Base-by-base conservation (phyloP, 2,329 filamentous ascomycete genomes). In the Dissoconium aciculare region DNA sequence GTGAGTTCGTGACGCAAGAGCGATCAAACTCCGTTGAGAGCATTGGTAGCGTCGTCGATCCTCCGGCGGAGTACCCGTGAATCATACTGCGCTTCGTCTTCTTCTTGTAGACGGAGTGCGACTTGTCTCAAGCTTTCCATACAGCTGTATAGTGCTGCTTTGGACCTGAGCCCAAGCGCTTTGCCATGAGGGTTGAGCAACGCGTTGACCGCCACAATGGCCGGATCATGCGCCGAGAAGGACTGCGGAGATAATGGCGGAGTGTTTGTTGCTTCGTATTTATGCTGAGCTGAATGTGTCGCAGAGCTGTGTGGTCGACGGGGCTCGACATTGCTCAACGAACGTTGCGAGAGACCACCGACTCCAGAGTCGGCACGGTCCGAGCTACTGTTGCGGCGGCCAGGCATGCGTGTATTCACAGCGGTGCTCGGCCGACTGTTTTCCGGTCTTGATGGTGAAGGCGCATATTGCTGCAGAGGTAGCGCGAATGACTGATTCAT, bases 1-100 rank as follows among this genome's bases (percentile, higher is more conserved):
- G n/a, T n/a, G n/a, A n/a, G n/a, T n/a, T n/a, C n/a, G n/a, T n/a
- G n/a, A n/a, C n/a, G n/a, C n/a, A n/a, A n/a, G n/a, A n/a, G n/a
- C n/a, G n/a, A n/a, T n/a, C n/a, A 23, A 8, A 23, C 19, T 8
- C 80, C 81, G 42, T 87, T 80, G 16, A 92, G 60, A 3, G 81
- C 67, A 31, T 70, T 66, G 36, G 74, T 71, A 4, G 83, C 84
- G 31, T 73, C 70, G 42, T 91, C 81, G 30, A 93, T 65, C 42
- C 78, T 66, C 39, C 78, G 63, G 36, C 82, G 64, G 53, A 79
- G 73, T 36, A 76, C 63, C 32, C 74, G 64, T 29, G 66, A 67
- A 42, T 80, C 69, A 37, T 69, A 56, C 21, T 52, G 47, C 64
- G 66, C 33, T 58, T 63, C 31, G 51, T 59, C 38, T 29, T 49